Conservation (phyloP, 1,284 basidiomycete genomes). For the Trichosporon sp. region DNA sequence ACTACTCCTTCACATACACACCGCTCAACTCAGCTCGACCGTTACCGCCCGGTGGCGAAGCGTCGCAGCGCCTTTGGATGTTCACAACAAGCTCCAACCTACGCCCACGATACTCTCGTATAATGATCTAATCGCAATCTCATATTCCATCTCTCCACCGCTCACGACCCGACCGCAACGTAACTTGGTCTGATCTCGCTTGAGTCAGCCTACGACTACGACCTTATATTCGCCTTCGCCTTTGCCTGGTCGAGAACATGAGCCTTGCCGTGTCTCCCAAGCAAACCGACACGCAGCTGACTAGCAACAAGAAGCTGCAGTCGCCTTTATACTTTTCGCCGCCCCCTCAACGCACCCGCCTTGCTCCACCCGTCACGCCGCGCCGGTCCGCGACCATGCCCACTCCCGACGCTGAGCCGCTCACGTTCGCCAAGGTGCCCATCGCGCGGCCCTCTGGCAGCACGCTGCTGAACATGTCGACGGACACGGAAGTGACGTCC, state of each 20-base stretch:
- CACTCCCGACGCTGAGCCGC: conserved; percentile 9
- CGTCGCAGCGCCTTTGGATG: not conserved
- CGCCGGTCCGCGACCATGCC: not conserved
- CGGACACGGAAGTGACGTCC: conserved; percentile 15
- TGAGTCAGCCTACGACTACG: not conserved
- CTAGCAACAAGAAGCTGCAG: not conserved
- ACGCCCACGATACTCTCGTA: not conserved
- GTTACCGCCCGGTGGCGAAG: not conserved
- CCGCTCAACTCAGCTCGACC: not conserved
- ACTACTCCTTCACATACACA: not conserved
- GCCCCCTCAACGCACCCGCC: not conserved
- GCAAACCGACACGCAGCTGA: not conserved
- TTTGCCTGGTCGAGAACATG: no score
- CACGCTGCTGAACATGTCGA: conserved; percentile 2
- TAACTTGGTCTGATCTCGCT: not conserved
- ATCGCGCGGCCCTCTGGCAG: conserved; percentile 3
- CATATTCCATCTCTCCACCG: not conserved
- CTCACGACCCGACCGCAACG: not conserved
- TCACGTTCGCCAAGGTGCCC: conserved; percentile 18
- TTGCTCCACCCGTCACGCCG: not conserved
- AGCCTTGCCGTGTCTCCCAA: not conserved
- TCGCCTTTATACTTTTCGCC: not conserved
- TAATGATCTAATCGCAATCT: not conserved
- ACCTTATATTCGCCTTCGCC: no score
- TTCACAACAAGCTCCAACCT: not conserved